Percentiles rank a stretch among this genome's conserved stretches.
Conservation (phyloP, 2,329 filamentous ascomycete species). For the Fusarium neocosmosporiellum region DNA sequence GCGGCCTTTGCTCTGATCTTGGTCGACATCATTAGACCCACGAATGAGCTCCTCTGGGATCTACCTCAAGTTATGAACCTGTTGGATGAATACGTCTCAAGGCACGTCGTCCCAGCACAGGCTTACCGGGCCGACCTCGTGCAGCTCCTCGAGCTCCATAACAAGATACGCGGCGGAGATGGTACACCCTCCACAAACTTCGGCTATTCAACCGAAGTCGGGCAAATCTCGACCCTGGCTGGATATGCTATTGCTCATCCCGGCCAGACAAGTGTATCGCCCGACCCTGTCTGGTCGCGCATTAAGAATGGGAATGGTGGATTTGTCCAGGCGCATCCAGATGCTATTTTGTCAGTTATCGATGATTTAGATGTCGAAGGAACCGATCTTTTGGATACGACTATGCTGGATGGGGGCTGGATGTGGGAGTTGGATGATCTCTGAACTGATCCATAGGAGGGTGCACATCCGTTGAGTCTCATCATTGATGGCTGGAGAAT, state of each 20-base stretch:
- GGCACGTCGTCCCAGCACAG: constrained; percentile 31
- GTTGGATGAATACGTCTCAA: constrained; percentile 28
- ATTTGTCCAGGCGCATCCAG: constrained; percentile 4
- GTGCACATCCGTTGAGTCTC: background rate
- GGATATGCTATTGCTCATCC: constrained; percentile 20
- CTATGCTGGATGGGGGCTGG: constrained; percentile 26
- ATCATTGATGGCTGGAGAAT: background rate
- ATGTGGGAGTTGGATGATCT: constrained; percentile 26
- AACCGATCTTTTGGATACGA: constrained; percentile 4
- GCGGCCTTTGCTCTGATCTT: constrained; percentile 32
- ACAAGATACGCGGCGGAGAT: constrained; percentile 14
- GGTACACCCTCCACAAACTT: background rate
- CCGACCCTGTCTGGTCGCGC: constrained; percentile 33
- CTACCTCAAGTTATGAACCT: constrained; percentile 33
- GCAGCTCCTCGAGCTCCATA: constrained; percentile 30
- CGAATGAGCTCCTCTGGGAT: constrained; percentile 35
- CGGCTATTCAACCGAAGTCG: too few species aligned
- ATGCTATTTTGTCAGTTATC: constrained; percentile 31
- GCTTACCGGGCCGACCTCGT: constrained; percentile 30
- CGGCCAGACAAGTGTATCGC: constrained; percentile 9
- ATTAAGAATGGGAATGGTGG: constrained; percentile 4
- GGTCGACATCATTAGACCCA: constrained; percentile 33
- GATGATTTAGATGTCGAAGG: constrained; percentile 26
- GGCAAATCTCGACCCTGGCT: constrained; percentile 1
- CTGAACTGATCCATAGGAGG: background rate